phyloP scores from a whole-genome alignment of 176 grass and related monocot genomes.

The Alloteropsis semialata region DNA sequence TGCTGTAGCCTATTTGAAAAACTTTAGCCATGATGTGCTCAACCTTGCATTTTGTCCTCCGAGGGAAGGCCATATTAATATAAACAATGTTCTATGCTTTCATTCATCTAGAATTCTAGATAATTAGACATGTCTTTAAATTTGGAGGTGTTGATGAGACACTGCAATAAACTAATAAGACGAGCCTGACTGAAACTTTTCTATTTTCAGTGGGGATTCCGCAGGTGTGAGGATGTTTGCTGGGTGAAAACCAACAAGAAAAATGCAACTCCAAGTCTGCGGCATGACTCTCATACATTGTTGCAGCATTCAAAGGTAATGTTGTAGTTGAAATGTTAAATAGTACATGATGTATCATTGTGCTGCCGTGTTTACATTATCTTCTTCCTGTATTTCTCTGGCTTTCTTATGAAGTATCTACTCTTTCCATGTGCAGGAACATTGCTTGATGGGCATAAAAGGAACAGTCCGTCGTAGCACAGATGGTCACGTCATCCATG shows the following conservation, averaged over 20 bases:
- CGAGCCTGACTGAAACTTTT: constrained; percentile 12
- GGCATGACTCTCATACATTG: constrained; percentile 87
- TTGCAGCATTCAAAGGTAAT: constrained; percentile 92
- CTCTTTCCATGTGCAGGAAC: constrained; percentile 67
- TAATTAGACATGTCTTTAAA: constrained; percentile 13
- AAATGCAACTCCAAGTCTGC: constrained; percentile 78
- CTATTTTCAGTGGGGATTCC: constrained; percentile 86
- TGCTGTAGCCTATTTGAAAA: constrained; percentile 35
- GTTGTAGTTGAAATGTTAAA: neutral
- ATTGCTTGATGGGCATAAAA: constrained; percentile 99
- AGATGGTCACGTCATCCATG: constrained; percentile 96
- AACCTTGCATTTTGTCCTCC: constrained; percentile 30
- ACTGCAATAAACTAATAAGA: neutral
- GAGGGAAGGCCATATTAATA: constrained; percentile 1
- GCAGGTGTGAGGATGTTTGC: constrained; percentile 95
- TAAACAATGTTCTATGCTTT: neutral
- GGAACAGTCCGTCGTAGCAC: constrained; percentile 97
- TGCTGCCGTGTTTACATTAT: neutral
- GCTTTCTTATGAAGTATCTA: constrained; percentile 25
- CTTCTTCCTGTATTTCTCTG: neutral
- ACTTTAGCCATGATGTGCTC: constrained; percentile 36
- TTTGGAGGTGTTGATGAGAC: constrained; percentile 27
- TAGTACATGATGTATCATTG: constrained; percentile 3
- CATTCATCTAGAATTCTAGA: too few species aligned
- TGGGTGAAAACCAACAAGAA: constrained; percentile 99